Conservation (phyloP, 139 green algal genomes). For the Coccomyxa sp. region DNA sequence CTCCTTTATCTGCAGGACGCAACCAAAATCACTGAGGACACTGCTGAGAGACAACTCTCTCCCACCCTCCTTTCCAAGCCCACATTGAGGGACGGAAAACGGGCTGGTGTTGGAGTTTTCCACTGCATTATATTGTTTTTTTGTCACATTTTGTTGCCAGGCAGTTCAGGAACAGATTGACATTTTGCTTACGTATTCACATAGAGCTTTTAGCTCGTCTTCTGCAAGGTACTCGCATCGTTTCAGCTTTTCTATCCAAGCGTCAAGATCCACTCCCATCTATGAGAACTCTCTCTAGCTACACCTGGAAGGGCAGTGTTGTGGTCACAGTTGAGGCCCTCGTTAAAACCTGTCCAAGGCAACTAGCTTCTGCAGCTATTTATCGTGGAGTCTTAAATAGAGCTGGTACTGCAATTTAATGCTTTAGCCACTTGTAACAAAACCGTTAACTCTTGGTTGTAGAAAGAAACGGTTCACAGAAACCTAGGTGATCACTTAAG, state of each 20-base stretch:
- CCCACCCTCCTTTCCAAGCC: neutral
- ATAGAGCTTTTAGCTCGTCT: conserved; percentile 95
- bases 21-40: neutral
- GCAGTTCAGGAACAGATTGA: neutral
- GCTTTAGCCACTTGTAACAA: too few relatives aligned
- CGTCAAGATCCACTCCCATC: conserved; percentile 66
- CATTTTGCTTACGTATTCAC: conserved; percentile 75
- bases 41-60: neutral
- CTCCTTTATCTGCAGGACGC: conserved; percentile 81
- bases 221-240: conserved; percentile 87
- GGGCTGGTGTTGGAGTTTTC: too few relatives aligned
- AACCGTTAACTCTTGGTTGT: too few relatives aligned
- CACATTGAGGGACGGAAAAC: neutral
- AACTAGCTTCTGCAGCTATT: too few relatives aligned
- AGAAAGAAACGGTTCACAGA: too few relatives aligned
- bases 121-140: neutral
- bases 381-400: too few relatives aligned
- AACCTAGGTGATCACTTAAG: too few relatives aligned
- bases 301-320: too few relatives aligned
- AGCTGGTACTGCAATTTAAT: too few relatives aligned
- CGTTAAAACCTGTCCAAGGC: too few relatives aligned
- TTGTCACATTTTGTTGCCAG: neutral
- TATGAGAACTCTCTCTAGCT: neutral
- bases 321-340: neutral
- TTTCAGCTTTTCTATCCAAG: conserved; percentile 89